Base-by-base conservation (phyloP, 2,329 filamentous ascomycete species). In the Blastomyces percursus region DNA sequence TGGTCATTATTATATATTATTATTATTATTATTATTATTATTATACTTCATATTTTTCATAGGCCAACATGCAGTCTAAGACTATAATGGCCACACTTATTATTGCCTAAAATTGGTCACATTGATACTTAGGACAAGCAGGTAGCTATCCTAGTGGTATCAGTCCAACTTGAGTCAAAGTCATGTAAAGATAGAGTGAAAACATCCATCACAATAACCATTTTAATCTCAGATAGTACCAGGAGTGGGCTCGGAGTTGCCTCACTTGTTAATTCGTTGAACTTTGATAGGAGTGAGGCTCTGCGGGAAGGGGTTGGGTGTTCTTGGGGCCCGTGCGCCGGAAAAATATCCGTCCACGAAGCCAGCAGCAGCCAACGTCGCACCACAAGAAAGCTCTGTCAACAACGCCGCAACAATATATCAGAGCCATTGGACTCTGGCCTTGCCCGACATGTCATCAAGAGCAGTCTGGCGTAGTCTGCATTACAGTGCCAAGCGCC, bases 381-480 rank as follows among this genome's bases (percentile, higher is more conserved):
- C 16, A 24, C 48, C 16, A 51, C 48, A 6, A 14, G 16, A 44
- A 5, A 8, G 42, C 42, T 44, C 42, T 8, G 42, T 19, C 21
- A 51, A 14, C 24, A 51, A 27, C 24, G 24, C 27, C 48, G 12
- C 12, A 51, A 30, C 48, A 12, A 51, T 51, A 24, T 24, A 30
- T 51, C 12, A 51, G 48, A 51, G 24, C 6, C 24, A 3, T 30
- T 51, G 4, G 48, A 12, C n/a, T 48, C 24, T 14, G 16, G 2
- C n/a, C n/a, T 35, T 35, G 7, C 57, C 16, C 42, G 42, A 27
- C 9, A 66, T 66, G 66, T 54, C 64, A 32, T 71, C 72, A 35
- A 70, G 69, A 63, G 70, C 72, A 16, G 64, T 73, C 63, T 76
- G 73, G 75, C 69, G 75, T 58, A 71, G 70, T 44, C 63, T 77